Evolutionary conservation across 495 filamentous ascomycete genomes (phyloP), one percentile per base, ranked within the genome.

Genomic region (Hyaloscypha finlandica): DNA sequence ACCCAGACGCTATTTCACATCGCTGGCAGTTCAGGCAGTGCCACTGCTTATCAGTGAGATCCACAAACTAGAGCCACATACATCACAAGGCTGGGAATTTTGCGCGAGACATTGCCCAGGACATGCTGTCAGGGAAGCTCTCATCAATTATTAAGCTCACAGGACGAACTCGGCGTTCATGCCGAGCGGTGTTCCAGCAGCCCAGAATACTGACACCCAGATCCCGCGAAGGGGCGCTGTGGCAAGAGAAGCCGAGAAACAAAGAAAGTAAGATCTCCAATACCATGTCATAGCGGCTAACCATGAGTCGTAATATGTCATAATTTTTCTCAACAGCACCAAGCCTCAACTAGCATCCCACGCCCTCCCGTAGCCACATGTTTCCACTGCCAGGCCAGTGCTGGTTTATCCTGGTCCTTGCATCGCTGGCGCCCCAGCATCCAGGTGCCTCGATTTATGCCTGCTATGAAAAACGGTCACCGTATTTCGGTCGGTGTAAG

Each of bases 71-170:
- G 32, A 33, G 65, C 57, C 65, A 67, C 65, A 55, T 39, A 62
- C 65, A 67, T 67, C 65, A 67, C 65, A 31, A 45, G 16, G 31
- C 33, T 37, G 32, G 19, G 39, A 45, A 22, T 42, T 29, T 6
- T 67, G 51, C 65, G 58, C 65, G 31, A 61, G 31, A 55, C 29
- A 6, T 56, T 67, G 57, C 65, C 54, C 58, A 55, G 39, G 20
- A 11, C 29, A 12, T 37, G 35, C 6, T 37, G 35, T 12, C 35
- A 37, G 53, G 29, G 19, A 37, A 58, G 6, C 11, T 6, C n/a
- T 56, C n/a, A 14, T 45, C 16, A 59, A 56, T 64, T 64, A 56
- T 64, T 64, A 57, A 64, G 56, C 56, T 59, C 63, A 61, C 45
- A 19, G 20, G 32, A 32, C 29, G 32, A n/a, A n/a, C n/a, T 63